Conservation (phyloP, 2,329 filamentous ascomycete genomes). For the Aspergillus sp. region DNA sequence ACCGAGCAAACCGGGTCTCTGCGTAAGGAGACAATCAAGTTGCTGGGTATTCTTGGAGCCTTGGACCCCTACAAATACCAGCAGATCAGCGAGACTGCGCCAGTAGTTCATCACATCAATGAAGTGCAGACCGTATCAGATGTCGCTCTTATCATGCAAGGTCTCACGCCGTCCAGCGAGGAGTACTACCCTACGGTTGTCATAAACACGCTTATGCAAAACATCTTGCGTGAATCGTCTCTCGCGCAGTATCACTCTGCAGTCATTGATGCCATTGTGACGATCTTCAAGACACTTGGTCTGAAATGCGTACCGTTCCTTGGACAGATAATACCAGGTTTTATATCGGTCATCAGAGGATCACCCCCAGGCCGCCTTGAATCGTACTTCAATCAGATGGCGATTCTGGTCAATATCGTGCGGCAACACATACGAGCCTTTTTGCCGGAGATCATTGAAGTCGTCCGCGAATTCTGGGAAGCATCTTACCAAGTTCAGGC, state of each 20-base stretch:
- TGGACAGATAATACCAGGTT: conserved; percentile 89
- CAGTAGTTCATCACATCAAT: conserved; percentile 72
- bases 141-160: conserved; percentile 97
- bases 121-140: conserved; percentile 76
- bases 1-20: conserved; percentile 84
- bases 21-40: conserved; percentile 90
- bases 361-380: conserved; percentile 78
- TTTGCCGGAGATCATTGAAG: conserved; percentile 79
- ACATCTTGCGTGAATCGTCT: conserved; percentile 85
- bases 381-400: conserved; percentile 96
- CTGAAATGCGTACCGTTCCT: conserved; percentile 95
- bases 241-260: conserved; percentile 87
- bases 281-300: conserved; percentile 94
- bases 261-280: conserved; percentile 97
- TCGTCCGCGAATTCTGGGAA: conserved; percentile 89
- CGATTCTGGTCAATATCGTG: conserved; percentile 90
- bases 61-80: conserved; percentile 94
- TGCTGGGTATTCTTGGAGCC: conserved; percentile 93
- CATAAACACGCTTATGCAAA: conserved; percentile 87
- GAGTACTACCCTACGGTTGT: conserved; percentile 98
- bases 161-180: conserved; percentile 91
- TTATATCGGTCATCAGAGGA: conserved; percentile 82
- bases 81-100: conserved; percentile 85
- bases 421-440: conserved; percentile 94
- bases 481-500: conserved; percentile 76